Evolutionary conservation across 2,329 filamentous ascomycete genomes (phyloP).

Genomic region (Botrytis pseudocinerea): DNA sequence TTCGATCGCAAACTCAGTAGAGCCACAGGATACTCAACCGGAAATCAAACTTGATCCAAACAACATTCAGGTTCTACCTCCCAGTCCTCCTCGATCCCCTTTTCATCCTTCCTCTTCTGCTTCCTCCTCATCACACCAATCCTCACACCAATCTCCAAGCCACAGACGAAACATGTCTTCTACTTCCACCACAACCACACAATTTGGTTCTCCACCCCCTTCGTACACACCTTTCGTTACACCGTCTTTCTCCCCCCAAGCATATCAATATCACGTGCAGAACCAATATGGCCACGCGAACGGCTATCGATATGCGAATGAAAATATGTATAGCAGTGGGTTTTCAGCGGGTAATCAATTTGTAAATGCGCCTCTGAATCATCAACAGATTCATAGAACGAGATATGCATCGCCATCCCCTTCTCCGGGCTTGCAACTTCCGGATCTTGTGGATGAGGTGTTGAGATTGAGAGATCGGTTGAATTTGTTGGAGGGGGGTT

Average conservation of each 20-base stretch:
- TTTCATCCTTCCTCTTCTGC: neutral
- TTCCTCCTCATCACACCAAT: neutral
- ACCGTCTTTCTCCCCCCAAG: neutral
- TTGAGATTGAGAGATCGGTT: slow-evolving; percentile 1
- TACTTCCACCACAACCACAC: neutral
- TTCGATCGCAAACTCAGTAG: neutral
- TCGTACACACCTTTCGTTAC: neutral
- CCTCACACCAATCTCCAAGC: neutral
- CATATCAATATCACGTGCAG: neutral
- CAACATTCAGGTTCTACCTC: neutral
- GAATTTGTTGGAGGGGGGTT: neutral
- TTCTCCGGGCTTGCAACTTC: neutral
- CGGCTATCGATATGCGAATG: neutral
- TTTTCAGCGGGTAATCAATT: neutral
- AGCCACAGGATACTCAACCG: neutral
- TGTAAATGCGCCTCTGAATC: neutral
- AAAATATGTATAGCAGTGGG: slow-evolving; percentile 21
- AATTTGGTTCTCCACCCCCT: neutral
- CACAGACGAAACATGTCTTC: neutral
- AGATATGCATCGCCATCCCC: neutral
- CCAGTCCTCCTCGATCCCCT: too few species aligned
- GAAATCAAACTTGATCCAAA: neutral
- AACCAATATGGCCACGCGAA: neutral
- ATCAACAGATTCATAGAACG: neutral
- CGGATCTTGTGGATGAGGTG: neutral